These are phyloP conservation scores for Lenzites betulinus DNA, from an alignment of 768 basidiomycete genomes.

Conservation along the genomic window DNA sequence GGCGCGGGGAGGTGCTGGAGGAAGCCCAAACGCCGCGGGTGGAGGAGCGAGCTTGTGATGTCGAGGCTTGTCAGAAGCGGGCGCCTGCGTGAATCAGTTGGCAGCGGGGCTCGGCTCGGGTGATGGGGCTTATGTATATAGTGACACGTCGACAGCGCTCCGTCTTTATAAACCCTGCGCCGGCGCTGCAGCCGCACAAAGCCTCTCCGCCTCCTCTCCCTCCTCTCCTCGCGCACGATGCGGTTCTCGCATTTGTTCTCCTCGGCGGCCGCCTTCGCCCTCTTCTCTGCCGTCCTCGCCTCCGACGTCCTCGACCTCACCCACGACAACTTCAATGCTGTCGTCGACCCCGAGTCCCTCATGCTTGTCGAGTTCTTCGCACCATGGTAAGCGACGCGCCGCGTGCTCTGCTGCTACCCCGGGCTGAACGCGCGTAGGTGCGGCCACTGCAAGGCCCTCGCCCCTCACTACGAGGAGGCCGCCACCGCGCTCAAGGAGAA, in stretches of 20 bases:
- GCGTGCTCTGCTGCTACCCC: background rate
- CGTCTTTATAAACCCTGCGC: conserved; percentile 26
- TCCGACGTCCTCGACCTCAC: conserved; percentile 87
- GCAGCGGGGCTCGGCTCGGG: conserved; percentile 8
- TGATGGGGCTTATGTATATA: conserved; percentile 21
- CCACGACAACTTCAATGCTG: conserved; percentile 63
- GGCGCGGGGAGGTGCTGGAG: background rate
- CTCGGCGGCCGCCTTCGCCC: conserved; percentile 52
- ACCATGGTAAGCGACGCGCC: conserved; percentile 58
- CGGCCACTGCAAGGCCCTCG: conserved; percentile 94
- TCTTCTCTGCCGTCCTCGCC: conserved; percentile 53
- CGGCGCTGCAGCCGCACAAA: conserved; percentile 18
- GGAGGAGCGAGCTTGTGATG: background rate
- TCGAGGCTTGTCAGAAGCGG: background rate
- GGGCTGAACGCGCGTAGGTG: conserved; percentile 53
- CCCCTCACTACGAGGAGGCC: conserved; percentile 92
- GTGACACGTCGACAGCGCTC: conserved; percentile 48
- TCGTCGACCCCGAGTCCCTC: conserved; percentile 66
- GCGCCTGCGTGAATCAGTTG: conserved; percentile 4
- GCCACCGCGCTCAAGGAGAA: conserved; percentile 91
- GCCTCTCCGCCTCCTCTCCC: conserved; percentile 14
- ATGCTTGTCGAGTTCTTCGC: conserved; percentile 96
- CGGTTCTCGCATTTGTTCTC: conserved; percentile 56
- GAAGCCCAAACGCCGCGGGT: background rate
- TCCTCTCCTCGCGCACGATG: conserved; percentile 47